These are phyloP conservation scores for Fusarium bulbicola DNA, from an alignment of 2,329 filamentous ascomycete species.

Conservation along the genomic window DNA sequence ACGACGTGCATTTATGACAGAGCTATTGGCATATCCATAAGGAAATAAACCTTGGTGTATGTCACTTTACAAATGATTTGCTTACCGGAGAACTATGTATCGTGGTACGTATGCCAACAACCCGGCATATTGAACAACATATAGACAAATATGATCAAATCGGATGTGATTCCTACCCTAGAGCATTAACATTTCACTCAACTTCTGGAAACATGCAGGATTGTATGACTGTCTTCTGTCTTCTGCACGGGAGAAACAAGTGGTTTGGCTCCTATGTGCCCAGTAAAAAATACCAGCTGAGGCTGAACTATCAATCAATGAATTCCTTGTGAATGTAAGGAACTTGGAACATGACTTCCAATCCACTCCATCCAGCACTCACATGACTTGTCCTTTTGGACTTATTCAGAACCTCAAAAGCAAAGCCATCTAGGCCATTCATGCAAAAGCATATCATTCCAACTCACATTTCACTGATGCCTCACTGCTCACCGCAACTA, in stretches of 20 bases:
- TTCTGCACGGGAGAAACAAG: neutral
- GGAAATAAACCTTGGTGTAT: fast-evolving
- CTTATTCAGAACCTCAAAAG: neutral
- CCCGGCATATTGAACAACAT: neutral
- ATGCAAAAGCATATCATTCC: neutral
- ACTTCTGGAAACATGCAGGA: neutral
- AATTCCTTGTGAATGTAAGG: neutral
- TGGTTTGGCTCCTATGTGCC: neutral
- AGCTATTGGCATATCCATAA: neutral
- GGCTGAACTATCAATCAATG: neutral
- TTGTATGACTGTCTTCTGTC: too few relatives aligned
- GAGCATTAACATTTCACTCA: fast-evolving
- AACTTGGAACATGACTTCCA: neutral
- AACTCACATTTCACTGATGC: too few relatives aligned
- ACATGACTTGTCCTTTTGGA: too few relatives aligned
- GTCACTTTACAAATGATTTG: too few relatives aligned
- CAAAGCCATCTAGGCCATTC: neutral
- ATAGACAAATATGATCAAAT: neutral
- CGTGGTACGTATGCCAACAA: neutral
- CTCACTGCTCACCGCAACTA: neutral
- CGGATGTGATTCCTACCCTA: neutral
- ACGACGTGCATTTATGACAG: neutral
- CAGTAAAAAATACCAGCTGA: neutral
- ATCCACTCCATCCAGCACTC: too few relatives aligned
- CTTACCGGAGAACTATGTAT: neutral